phyloP scores from a whole-genome alignment of 305 asterid species.

The Fraxinus greggii region DNA sequence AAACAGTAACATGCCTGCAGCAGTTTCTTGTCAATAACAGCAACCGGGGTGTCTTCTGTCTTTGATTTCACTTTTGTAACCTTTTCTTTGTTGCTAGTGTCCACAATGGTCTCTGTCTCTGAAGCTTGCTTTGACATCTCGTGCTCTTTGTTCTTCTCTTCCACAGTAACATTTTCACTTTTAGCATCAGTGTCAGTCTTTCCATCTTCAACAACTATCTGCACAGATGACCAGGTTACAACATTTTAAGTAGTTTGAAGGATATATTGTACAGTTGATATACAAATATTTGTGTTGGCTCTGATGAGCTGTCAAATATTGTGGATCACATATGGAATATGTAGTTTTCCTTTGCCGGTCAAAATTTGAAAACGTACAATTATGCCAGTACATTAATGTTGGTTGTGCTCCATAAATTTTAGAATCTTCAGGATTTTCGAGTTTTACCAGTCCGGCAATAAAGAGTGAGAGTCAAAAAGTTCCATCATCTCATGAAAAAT shows the following conservation, averaged over 20 bases:
- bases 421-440: background rate
- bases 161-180: slow-evolving; percentile 28
- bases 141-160: slow-evolving; percentile 34
- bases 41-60: slow-evolving; percentile 33
- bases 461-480: background rate
- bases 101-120: slow-evolving; percentile 29
- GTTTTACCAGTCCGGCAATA: background rate
- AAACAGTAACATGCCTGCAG: slow-evolving; percentile 70
- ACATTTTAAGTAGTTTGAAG: background rate
- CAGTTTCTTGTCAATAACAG: slow-evolving; percentile 56
- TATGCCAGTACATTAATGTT: background rate
- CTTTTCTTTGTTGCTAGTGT: slow-evolving; percentile 40
- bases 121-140: slow-evolving; percentile 32
- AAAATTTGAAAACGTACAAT: background rate
- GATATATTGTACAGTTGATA: background rate
- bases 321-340: background rate
- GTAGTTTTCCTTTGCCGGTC: background rate
- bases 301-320: background rate
- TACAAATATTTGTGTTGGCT: background rate
- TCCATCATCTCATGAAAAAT: background rate
- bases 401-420: background rate
- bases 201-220: slow-evolving; percentile 43
- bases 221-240: slow-evolving; percentile 17
- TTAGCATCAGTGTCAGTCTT: slow-evolving; percentile 35
- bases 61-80: slow-evolving; percentile 40